Base-by-base conservation (phyloP, 768 basidiomycete species). In the Suillus lakei region DNA sequence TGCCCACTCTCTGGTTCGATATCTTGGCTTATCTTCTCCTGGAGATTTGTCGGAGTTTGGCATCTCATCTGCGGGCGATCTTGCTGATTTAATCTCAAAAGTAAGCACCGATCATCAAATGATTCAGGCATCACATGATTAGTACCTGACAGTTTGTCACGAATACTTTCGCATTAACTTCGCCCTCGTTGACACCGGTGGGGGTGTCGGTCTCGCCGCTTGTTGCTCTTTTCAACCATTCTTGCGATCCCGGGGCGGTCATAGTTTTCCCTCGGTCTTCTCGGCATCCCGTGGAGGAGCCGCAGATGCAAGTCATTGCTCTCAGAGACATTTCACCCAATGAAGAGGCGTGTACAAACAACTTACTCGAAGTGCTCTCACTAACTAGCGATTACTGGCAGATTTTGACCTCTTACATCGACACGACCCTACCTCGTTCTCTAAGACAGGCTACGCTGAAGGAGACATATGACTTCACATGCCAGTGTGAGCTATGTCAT, bases 101-200 rank as follows among this genome's bases (percentile, higher is more conserved):
- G 93, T 93, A 69, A 44, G 86, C 76, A 43, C 6, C 44, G 39
- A 12, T 54, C 30, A 54, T 3, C 3, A 7, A 41, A 39, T 61
- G 23, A 15, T 60, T 50, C 30, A 30, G 10, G 28, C 16, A 44
- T 13, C 30, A 12, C 12, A 43, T 9, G 41, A 26, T 54, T 62
- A 36, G 4, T 23, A 15, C 26, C 38, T 7, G 43, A 28, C 61
- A 99, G 96, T 96, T 98, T 74, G 86, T 88, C 12, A 92, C 93
- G 8, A 99, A 99, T 74, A 91, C 97, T 0, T 92, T 98, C 72
- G 91, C 96, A 0, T 79, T 98, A 12, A 90, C 95, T 1, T 86
- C 90, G 0, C 88, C 92, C 0, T 84, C 91, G 5, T 80, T 99
- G 18, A 85, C 87, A 2, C 91, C 96, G 0, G 81, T 98, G 41